Conservation (phyloP, 2,329 filamentous ascomycete genomes). For the Penicillium sclerotigenum region DNA sequence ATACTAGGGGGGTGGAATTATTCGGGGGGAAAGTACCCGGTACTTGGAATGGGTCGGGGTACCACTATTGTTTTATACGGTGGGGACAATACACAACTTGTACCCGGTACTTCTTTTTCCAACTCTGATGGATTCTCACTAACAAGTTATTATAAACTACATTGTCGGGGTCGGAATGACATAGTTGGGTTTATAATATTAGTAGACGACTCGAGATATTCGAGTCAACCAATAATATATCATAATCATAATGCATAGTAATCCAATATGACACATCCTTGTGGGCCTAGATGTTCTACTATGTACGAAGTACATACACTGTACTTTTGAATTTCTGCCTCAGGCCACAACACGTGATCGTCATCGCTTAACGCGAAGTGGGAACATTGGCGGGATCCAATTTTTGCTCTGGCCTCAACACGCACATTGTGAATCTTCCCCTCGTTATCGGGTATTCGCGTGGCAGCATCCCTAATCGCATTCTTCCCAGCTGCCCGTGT, state of each 20-base stretch:
- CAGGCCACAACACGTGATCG: conserved; percentile 28
- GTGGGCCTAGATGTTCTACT: too few species aligned
- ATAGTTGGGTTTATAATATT: conserved; percentile 2
- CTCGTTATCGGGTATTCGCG: conserved; percentile 34
- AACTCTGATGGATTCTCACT: background rate
- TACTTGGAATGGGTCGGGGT: conserved; percentile 1
- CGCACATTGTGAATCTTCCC: conserved; percentile 35
- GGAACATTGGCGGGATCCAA: conserved; percentile 28
- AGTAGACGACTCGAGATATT: background rate
- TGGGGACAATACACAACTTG: background rate
- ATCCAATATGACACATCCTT: background rate
- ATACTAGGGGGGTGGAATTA: background rate
- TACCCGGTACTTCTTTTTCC: background rate
- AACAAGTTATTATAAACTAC: background rate
- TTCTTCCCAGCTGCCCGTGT: conserved; percentile 33
- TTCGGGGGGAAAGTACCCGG: background rate
- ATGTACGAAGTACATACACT: too few species aligned
- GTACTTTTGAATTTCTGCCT: background rate
- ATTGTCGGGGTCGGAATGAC: conserved; percentile 1
- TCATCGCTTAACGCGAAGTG: conserved; percentile 39
- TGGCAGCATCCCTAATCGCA: conserved; percentile 34
- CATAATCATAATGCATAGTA: background rate
- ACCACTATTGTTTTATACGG: background rate
- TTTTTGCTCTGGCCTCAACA: conserved; percentile 31
- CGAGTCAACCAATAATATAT: background rate